These are phyloP conservation scores for Beauveria medogensis DNA, from an alignment of 2,329 filamentous ascomycete genomes.

Conservation along the genomic window DNA sequence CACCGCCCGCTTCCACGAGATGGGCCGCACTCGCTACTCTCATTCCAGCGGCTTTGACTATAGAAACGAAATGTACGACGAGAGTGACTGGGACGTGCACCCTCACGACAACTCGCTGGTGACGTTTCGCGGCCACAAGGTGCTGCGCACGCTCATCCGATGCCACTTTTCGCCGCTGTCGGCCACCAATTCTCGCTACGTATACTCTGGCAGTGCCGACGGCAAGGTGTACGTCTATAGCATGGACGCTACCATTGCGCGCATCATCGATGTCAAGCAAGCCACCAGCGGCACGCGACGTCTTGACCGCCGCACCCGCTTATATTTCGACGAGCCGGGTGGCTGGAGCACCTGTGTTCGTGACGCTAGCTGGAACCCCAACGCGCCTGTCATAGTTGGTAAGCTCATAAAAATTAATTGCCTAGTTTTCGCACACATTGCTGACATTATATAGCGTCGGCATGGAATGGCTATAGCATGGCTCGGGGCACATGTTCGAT, in stretches of 20 bases:
- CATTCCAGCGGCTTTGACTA: slow-evolving; percentile 62
- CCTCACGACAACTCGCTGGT: slow-evolving; percentile 88
- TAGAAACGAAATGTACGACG: slow-evolving; percentile 58
- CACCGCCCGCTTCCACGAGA: slow-evolving; percentile 51
- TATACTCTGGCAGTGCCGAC: slow-evolving; percentile 86
- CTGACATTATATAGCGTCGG: slow-evolving; percentile 51
- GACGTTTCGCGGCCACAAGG: slow-evolving; percentile 84
- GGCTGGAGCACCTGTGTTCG: slow-evolving; percentile 72
- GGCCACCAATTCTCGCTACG: slow-evolving; percentile 82
- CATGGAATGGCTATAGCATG: slow-evolving; percentile 72
- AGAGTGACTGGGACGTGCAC: slow-evolving; percentile 49
- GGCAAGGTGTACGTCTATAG: slow-evolving; percentile 91
- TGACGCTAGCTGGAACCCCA: slow-evolving; percentile 87
- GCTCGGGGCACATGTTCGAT: slow-evolving; percentile 67
- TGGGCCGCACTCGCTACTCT: slow-evolving; percentile 48
- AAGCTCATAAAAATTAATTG: slow-evolving; percentile 21
- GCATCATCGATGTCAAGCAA: slow-evolving; percentile 66
- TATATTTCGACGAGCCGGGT: slow-evolving; percentile 47
- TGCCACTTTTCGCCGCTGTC: slow-evolving; percentile 89
- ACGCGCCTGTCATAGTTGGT: slow-evolving; percentile 67
- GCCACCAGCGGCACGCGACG: slow-evolving; percentile 59
- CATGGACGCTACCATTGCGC: slow-evolving; percentile 76
- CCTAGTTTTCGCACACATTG: background rate
- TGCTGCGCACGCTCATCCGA: slow-evolving; percentile 82
- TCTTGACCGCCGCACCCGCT: slow-evolving; percentile 43